These are phyloP conservation scores for Lentinus polychrous DNA, from an alignment of 1,284 basidiomycete genomes.

Conservation along the genomic window DNA sequence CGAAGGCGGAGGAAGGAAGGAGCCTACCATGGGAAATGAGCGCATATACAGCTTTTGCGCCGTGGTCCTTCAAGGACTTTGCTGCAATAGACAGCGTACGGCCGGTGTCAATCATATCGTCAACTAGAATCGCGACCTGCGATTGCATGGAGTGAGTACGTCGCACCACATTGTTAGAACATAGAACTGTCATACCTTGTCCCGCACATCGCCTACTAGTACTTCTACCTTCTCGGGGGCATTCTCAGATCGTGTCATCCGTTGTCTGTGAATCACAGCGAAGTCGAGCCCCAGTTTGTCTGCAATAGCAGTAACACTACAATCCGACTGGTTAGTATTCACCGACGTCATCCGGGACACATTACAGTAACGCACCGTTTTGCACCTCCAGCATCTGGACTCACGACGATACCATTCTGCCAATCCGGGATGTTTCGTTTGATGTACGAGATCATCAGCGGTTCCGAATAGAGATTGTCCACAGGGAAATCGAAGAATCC, in stretches of 20 bases:
- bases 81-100: conserved; percentile 83
- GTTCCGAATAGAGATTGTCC: conserved; percentile 92
- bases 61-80: conserved; percentile 80
- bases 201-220: conserved; percentile 93
- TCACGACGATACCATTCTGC: conserved; percentile 89
- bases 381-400: conserved; percentile 96
- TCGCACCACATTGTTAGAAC: neutral
- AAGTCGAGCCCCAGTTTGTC: conserved; percentile 96
- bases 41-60: conserved; percentile 85
- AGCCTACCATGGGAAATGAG: conserved; percentile 84
- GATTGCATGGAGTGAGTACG: neutral
- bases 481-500: conserved; percentile 99
- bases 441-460: conserved; percentile 85
- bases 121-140: conserved; percentile 87
- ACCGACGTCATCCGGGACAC: conserved; percentile 4
- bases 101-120: conserved; percentile 98
- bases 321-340: conserved; percentile 1
- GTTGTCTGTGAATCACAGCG: conserved; percentile 92
- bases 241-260: conserved; percentile 50
- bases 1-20: conserved; percentile 3
- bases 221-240: conserved; percentile 85
- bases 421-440: conserved; percentile 84
- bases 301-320: conserved; percentile 87
- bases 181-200: conserved; percentile 53
- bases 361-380: conserved; percentile 66